Evolutionary conservation across 495 filamentous ascomycete genomes (phyloP).

Genomic region (Aspergillus conjunctus): DNA sequence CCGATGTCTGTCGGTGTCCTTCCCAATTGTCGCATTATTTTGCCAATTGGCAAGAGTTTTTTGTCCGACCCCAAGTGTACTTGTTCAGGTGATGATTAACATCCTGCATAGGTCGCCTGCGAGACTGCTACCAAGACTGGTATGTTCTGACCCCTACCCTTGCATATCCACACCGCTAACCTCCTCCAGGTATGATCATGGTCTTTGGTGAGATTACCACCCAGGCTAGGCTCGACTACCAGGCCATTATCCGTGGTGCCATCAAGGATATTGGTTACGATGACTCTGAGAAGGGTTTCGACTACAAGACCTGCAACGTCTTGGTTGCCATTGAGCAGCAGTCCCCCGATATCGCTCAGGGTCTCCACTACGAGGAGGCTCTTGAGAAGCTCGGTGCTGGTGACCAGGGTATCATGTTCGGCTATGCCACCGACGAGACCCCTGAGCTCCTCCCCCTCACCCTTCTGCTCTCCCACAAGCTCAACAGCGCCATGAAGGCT

Average conservation of each 20-base stretch:
- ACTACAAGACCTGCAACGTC: constrained; percentile 99
- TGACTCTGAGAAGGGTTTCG: constrained; percentile 94
- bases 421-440: constrained; percentile 99
- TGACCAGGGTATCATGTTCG: constrained; percentile 99
- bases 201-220: constrained; percentile 99
- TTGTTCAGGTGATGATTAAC: constrained; percentile 11
- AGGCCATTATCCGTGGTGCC: constrained; percentile 90
- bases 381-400: constrained; percentile 97
- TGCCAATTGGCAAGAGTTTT: constrained; percentile 11
- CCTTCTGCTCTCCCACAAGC: constrained; percentile 88
- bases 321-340: constrained; percentile 99
- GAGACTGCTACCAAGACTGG: constrained; percentile 99
- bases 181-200: constrained; percentile 82
- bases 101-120: constrained; percentile 67
- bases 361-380: constrained; percentile 93
- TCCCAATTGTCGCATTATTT: constrained; percentile 7
- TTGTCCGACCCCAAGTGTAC: constrained; percentile 2
- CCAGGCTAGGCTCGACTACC: constrained; percentile 93
- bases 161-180: constrained; percentile 16
- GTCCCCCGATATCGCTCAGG: constrained; percentile 97
- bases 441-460: constrained; percentile 95
- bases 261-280: constrained; percentile 99
- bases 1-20: background rate
- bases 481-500: constrained; percentile 88
- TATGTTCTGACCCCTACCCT: constrained; percentile 32